These are phyloP conservation scores for Scenedesmus sp. DNA, from an alignment of 163 green algal genomes.

Conservation along the genomic window DNA sequence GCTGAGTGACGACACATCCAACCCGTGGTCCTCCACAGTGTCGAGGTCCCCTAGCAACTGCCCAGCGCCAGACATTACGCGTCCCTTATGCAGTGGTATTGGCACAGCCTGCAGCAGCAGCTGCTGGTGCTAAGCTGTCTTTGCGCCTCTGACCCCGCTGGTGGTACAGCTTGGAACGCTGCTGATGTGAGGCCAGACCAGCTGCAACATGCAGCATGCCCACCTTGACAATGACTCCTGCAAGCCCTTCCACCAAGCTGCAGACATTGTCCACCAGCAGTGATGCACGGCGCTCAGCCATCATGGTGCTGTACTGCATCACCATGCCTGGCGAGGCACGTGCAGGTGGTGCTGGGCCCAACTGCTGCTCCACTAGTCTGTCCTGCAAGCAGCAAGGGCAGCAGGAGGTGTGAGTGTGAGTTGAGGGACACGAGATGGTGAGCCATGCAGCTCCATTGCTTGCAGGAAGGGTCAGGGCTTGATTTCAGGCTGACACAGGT, in stretches of 20 bases:
- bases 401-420: background rate
- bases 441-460: background rate
- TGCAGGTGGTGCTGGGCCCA: conserved; percentile 33
- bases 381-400: conserved; percentile 30
- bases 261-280: conserved; percentile 58
- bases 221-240: conserved; percentile 58
- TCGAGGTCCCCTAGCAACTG: too few relatives aligned
- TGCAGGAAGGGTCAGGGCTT: background rate
- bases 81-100: too few relatives aligned
- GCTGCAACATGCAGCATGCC: background rate
- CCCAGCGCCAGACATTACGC: too few relatives aligned
- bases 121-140: background rate
- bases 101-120: background rate
- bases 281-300: background rate
- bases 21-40: too few relatives aligned
- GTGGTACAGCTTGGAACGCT: background rate
- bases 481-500: background rate
- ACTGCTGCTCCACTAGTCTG: conserved; percentile 46
- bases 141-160: background rate
- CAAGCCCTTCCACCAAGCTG: conserved; percentile 51
- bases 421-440: background rate
- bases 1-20: too few relatives aligned
- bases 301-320: conserved; percentile 52
- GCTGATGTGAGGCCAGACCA: background rate
- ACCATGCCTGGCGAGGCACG: conserved; percentile 47